Evolutionary conservation across 192 early-diverging fungal genomes (phyloP), one percentile per base, ranked within the genome.

Genomic region (Coemansia sp.): DNA sequence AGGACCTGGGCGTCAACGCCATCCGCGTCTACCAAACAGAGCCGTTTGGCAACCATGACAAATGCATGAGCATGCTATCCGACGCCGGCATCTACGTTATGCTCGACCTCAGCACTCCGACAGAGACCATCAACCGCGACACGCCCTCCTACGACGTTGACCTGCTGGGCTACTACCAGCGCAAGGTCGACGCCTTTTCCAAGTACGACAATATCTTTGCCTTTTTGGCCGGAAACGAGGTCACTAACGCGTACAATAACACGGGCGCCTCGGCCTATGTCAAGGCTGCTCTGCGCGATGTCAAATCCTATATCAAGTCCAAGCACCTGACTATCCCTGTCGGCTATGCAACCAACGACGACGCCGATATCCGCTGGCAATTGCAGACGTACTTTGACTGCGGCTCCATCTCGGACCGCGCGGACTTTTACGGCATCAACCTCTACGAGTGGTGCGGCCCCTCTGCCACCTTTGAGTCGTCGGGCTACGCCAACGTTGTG

Each of bases 361-460:
- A 90, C 59, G 74, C 84, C 7, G 81, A 83, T 51, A 89, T 92
- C 66, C 85, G 89, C 56, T 80, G 83, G 65, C 75, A 83, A 37
- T 79, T 91, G 57, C 77, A 86, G 66, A 83, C 69, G 35, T 92
- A 89, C 70, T 92, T 92, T 76, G 84, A 85, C 65, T 92, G 91
- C 51, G 90, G 87, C 46, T 71, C 76, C 8, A 67, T 72, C 9
- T 75, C 76, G 8, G 77, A 79, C 48, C 85, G 83, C 31, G 88
- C 85, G 20, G 90, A 93, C 46, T 93, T 91, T 60, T 90, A 83
- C 60, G 91, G 89, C 37, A 67, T 90, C 46, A 93, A 93, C 68
- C 56, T 90, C 31, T 93, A 93, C 74, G 84, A 86, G 69, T 93
- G 91, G 91, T 93, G 91, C 62, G 90, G 90, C n/a, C 68, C 57